Evolutionary conservation across 2,329 filamentous ascomycete genomes (phyloP).

Genomic region (Fusarium secorum): DNA sequence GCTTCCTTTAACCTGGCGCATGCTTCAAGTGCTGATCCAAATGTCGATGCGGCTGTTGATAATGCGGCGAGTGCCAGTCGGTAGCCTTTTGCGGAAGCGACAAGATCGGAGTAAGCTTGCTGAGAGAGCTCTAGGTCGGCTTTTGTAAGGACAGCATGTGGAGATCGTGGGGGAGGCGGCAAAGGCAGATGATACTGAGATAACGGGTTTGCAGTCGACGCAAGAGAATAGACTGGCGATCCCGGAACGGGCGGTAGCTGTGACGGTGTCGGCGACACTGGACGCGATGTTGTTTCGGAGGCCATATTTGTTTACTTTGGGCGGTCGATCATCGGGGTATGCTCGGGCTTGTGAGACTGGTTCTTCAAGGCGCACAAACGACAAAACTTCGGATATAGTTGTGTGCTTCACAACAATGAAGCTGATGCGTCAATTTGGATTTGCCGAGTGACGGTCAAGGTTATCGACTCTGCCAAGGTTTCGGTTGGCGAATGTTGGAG

Average conservation of each 20-base stretch:
- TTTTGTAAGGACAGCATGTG: conserved; percentile 68
- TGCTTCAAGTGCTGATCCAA: conserved; percentile 70
- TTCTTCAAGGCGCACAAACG: not conserved
- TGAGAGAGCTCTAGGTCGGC: conserved; percentile 70
- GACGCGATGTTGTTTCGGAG: conserved; percentile 44
- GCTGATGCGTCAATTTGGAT: conserved; percentile 5
- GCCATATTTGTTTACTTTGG: conserved; percentile 45
- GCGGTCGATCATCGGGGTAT: conserved; percentile 21
- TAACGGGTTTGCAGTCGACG: conserved; percentile 67
- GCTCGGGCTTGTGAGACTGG: conserved; percentile 13
- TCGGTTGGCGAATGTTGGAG: conserved; percentile 39
- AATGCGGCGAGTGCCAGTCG: conserved; percentile 67
- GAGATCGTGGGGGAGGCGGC: conserved; percentile 66
- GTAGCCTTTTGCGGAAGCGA: conserved; percentile 69
- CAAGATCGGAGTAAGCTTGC: conserved; percentile 67
- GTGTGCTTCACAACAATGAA: not conserved
- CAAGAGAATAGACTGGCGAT: conserved; percentile 70
- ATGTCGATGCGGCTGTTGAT: conserved; percentile 67
- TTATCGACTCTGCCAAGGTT: conserved; percentile 20
- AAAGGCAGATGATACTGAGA: conserved; percentile 66
- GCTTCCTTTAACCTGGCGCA: conserved; percentile 75
- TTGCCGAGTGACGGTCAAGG: not conserved
- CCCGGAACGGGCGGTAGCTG: conserved; percentile 66
- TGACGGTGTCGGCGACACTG: conserved; percentile 61
- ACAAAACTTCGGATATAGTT: conserved; percentile 9